Evolutionary conservation across 176 grass and related monocot genomes (phyloP).

Genomic region (Juncus effusus): DNA sequence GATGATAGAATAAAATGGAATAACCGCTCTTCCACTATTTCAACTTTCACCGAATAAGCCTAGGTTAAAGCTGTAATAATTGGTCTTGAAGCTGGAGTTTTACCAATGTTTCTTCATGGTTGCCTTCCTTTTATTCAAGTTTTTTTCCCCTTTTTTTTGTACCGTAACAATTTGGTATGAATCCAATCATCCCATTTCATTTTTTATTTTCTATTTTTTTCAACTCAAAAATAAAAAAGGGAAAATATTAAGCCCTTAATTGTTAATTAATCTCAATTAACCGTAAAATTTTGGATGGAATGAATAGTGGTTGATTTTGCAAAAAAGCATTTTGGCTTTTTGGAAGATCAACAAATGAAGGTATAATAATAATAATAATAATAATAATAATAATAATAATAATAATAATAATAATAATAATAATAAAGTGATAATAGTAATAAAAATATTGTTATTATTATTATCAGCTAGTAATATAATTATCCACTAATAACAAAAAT

Average conservation of each 20-base stretch:
- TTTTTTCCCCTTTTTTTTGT: background rate
- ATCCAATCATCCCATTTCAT: no score
- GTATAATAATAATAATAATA: no score
- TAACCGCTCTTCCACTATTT: no score
- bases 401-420: no score
- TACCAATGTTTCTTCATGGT: constrained; percentile 95
- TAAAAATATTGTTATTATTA: background rate
- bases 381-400: no score
- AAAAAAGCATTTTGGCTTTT: constrained; percentile 68
- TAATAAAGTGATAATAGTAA: constrained; percentile 17
- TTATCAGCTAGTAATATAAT: background rate
- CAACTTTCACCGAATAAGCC: no score
- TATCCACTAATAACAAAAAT: background rate
- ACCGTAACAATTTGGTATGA: no score
- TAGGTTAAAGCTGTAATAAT: constrained; percentile 64
- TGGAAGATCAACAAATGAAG: constrained; percentile 67
- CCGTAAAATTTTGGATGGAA: background rate
- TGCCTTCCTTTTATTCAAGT: constrained; percentile 78
- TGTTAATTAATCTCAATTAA: constrained; percentile 7
- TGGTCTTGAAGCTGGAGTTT: constrained; percentile 87
- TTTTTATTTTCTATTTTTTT: constrained; percentile 2
- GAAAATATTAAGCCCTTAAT: background rate
- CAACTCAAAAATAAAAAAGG: background rate
- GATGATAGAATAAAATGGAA: no score
- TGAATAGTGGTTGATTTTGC: constrained; percentile 63